Conservation (phyloP, 768 basidiomycete species). For the Naematelia encephala region DNA sequence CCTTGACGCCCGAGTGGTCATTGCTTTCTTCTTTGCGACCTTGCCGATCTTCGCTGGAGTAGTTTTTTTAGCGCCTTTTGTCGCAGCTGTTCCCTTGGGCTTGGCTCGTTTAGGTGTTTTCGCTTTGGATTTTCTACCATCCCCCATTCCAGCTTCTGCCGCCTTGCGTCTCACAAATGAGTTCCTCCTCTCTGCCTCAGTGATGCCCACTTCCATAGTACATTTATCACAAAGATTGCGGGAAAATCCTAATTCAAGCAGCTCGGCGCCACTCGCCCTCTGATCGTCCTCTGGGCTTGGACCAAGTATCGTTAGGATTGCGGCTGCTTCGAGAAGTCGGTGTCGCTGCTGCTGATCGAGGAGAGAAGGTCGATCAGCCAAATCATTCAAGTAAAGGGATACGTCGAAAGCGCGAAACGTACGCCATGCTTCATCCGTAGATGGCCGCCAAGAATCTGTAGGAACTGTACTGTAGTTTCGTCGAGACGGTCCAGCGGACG, state of each 20-base stretch:
- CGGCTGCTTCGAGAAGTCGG: slow-evolving; percentile 4
- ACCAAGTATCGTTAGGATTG: neutral
- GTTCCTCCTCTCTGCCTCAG: neutral
- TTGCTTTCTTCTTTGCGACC: neutral
- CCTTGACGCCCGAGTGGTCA: neutral
- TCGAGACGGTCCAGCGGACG: neutral
- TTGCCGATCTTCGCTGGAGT: neutral
- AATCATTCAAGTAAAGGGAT: slow-evolving; percentile 14
- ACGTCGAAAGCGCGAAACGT: slow-evolving; percentile 26
- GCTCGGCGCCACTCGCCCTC: neutral
- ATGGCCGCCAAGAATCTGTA: neutral
- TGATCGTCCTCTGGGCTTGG: neutral
- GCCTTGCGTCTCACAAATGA: neutral
- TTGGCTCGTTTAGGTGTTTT: neutral
- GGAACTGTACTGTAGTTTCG: neutral
- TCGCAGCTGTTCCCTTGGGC: neutral
- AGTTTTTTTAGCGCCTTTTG: neutral
- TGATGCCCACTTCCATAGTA: neutral
- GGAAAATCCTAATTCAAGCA: neutral
- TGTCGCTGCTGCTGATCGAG: slow-evolving; percentile 12
- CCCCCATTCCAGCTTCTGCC: neutral
- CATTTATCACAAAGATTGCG: neutral
- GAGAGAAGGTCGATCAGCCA: slow-evolving; percentile 16
- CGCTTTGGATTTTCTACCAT: neutral
- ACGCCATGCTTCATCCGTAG: slow-evolving; percentile 20